These are phyloP conservation scores for Soucietia sequanensis DNA, from an alignment of 805 yeast genomes.

Conservation along the genomic window DNA sequence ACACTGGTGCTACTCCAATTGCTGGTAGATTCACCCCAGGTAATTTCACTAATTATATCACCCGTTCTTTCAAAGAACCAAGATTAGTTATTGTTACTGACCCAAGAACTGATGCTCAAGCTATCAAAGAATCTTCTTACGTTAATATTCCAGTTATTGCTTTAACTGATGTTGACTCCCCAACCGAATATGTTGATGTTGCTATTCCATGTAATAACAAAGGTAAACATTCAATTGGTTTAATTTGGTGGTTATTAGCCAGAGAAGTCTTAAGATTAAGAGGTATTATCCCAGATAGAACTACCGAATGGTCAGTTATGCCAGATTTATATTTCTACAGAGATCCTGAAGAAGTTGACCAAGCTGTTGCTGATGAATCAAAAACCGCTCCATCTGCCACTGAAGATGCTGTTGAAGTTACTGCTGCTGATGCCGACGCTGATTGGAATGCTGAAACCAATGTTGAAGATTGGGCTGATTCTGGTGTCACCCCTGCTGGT, in stretches of 20 bases:
- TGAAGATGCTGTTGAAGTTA: slow-evolving; percentile 62
- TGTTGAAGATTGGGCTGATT: slow-evolving; percentile 65
- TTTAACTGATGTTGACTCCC: slow-evolving; percentile 97
- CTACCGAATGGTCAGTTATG: slow-evolving; percentile 98
- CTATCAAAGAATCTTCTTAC: slow-evolving; percentile 99
- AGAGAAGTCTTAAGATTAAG: slow-evolving; percentile 99
- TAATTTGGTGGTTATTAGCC: slow-evolving; percentile 98
- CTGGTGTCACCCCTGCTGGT: slow-evolving; percentile 56
- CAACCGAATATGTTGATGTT: slow-evolving; percentile 98
- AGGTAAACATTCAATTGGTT: slow-evolving; percentile 99
- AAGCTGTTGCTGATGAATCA: slow-evolving; percentile 58
- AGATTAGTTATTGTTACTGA: slow-evolving; percentile 98
- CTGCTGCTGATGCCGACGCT: slow-evolving; percentile 55
- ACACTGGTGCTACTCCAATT: slow-evolving; percentile 99
- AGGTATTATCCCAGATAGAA: slow-evolving; percentile 95
- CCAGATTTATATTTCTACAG: slow-evolving; percentile 99
- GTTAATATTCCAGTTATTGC: slow-evolving; percentile 99
- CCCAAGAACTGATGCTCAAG: slow-evolving; percentile 99
- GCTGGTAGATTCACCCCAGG: slow-evolving; percentile 99
- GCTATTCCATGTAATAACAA: slow-evolving; percentile 99
- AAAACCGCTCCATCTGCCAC: slow-evolving; percentile 52
- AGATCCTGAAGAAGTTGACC: slow-evolving; percentile 99
- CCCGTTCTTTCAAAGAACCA: slow-evolving; percentile 99
- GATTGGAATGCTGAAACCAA: slow-evolving; percentile 59
- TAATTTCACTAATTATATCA: slow-evolving; percentile 99